These are phyloP conservation scores for Olyra latifolia DNA, from an alignment of 176 grass and related monocot genomes.

Conservation along the genomic window DNA sequence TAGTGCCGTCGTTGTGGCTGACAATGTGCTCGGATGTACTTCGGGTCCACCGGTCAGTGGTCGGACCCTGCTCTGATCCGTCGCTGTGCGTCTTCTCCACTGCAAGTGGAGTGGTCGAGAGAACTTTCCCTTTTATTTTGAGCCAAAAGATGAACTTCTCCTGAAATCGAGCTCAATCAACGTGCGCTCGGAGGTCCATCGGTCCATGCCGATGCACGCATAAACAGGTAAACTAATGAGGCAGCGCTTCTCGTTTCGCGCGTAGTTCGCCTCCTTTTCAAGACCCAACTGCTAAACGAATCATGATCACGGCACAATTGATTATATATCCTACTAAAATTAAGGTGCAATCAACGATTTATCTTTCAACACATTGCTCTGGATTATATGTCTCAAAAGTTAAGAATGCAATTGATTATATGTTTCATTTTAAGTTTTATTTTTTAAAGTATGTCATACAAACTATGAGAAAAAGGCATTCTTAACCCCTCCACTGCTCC, in stretches of 20 bases:
- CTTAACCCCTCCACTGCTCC: too few relatives aligned
- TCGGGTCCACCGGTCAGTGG: neutral
- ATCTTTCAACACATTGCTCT: too few relatives aligned
- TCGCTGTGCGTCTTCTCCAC: neutral
- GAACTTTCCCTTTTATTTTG: too few relatives aligned
- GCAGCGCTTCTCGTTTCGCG: slow-evolving; percentile 19
- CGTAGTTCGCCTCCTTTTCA: slow-evolving; percentile 9
- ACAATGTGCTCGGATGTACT: neutral
- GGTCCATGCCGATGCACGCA: neutral
- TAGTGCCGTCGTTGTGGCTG: neutral
- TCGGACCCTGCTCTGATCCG: too few relatives aligned
- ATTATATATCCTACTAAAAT: too few relatives aligned
- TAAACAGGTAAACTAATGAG: neutral
- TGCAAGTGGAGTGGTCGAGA: neutral
- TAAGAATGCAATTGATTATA: too few relatives aligned
- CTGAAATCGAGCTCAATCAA: neutral
- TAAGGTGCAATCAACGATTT: too few relatives aligned
- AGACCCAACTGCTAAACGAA: neutral
- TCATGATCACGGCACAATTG: slow-evolving; percentile 25
- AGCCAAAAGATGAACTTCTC: too few relatives aligned
- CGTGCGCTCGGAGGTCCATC: neutral
- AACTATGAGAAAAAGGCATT: too few relatives aligned
- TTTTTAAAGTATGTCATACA: too few relatives aligned
- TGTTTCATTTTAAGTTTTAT: too few relatives aligned
- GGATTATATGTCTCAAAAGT: too few relatives aligned